phyloP scores from a whole-genome alignment of 176 grass and related monocot genomes.

The Aegilops sharonensis region DNA sequence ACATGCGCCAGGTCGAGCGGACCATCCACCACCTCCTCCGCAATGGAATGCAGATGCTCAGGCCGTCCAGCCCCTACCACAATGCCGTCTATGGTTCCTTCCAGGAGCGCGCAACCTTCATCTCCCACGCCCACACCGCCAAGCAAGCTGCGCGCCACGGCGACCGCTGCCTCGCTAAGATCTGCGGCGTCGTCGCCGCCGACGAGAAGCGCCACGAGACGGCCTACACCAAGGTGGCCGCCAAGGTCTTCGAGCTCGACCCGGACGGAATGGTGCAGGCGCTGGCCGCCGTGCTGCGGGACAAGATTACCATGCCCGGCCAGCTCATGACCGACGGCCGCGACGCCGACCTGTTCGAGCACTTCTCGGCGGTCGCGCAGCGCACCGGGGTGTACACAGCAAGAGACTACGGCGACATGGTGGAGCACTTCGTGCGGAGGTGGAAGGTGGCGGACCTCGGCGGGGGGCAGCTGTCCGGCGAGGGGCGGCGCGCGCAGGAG shows the following conservation, averaged over 20 bases:
- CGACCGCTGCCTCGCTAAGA: constrained; percentile 20
- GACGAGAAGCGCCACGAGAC: constrained; percentile 21
- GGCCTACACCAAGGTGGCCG: neutral
- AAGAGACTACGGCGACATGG: constrained; percentile 8
- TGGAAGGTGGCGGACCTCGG: neutral
- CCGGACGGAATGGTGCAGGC: constrained; percentile 2
- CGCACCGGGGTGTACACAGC: constrained; percentile 6
- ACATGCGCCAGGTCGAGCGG: constrained; percentile 45
- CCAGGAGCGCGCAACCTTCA: constrained; percentile 12
- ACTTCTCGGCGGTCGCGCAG: constrained; percentile 8
- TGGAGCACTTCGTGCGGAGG: constrained; percentile 16
- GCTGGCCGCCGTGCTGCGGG: neutral
- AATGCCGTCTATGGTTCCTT: neutral
- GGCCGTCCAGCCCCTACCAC: constrained; percentile 11
- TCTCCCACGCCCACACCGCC: constrained; percentile 3
- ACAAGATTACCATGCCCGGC: neutral
- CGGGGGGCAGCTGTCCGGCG: neutral
- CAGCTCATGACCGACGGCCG: constrained; percentile 1
- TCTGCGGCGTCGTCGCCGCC: constrained; percentile 6
- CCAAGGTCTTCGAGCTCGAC: neutral
- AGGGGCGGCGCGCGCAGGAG: neutral
- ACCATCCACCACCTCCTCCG: constrained; percentile 38
- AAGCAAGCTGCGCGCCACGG: neutral
- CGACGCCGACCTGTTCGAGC: neutral
- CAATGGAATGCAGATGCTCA: constrained; percentile 27